Evolutionary conservation across 164 flowering plant genomes (phyloP).

Genomic region (Akebia trifoliata): DNA sequence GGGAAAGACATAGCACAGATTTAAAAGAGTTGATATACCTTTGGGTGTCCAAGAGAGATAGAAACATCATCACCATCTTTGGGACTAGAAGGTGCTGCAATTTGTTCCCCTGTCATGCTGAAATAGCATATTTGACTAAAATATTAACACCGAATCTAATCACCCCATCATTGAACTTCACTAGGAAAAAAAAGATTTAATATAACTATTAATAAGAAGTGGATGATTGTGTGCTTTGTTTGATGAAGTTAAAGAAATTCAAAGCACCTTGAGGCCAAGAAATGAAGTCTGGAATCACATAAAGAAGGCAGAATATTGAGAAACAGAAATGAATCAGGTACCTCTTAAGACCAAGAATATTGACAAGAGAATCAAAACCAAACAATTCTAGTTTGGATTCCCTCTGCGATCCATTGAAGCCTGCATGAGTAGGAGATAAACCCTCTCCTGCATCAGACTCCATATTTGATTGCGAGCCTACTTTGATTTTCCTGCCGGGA

Average conservation of each 20-base stretch:
- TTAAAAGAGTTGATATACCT: conserved; percentile 40
- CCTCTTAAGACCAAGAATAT: conserved; percentile 93
- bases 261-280: not conserved
- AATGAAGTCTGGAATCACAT: not conserved
- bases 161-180: not conserved
- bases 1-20: too few species aligned
- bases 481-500: conserved; percentile 43
- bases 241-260: not conserved
- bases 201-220: not conserved
- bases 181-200: not conserved
- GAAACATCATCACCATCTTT: conserved; percentile 83
- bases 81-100: conserved; percentile 78
- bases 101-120: conserved; percentile 95
- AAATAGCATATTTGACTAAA: conserved; percentile 14
- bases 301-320: not conserved
- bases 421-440: conserved; percentile 30
- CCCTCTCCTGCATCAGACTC: conserved; percentile 33
- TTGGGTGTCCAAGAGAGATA: conserved; percentile 56
- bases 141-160: not conserved
- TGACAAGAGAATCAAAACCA: conserved; percentile 98
- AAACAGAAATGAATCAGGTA: conserved; percentile 17
- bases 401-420: conserved; percentile 38
- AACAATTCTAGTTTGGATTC: conserved; percentile 90
- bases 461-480: conserved; percentile 22
- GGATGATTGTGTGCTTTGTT: not conserved